Percentiles rank a stretch among this genome's conserved stretches.
These are phyloP conservation scores for Psilocybe mexicana DNA, from an alignment of 1,284 basidiomycete species.

Conservation along the genomic window DNA sequence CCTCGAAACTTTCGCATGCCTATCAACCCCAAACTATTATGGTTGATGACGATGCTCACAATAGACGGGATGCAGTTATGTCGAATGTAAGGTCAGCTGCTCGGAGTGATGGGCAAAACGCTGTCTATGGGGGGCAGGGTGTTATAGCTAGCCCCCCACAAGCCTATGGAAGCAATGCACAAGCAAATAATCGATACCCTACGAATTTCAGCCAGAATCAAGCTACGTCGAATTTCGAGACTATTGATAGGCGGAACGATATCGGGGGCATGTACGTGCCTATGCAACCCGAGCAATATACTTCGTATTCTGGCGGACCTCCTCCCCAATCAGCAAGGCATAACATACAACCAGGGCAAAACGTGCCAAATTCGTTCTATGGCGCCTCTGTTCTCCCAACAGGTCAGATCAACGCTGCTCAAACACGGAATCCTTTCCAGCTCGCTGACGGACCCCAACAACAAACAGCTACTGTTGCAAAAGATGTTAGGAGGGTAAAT, in stretches of 20 bases:
- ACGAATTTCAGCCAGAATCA: constrained; percentile 43
- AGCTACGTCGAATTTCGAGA: constrained; percentile 48
- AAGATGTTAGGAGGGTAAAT: constrained; percentile 63
- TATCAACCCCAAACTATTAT: constrained; percentile 64
- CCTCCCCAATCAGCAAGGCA: constrained; percentile 41
- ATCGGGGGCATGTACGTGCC: constrained; percentile 72
- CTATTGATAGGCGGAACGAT: constrained; percentile 61
- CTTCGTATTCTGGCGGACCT: constrained; percentile 47
- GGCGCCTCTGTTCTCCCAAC: constrained; percentile 57
- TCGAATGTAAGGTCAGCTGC: constrained; percentile 74
- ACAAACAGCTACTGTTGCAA: constrained; percentile 41
- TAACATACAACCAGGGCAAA: constrained; percentile 49
- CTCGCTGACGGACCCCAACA: constrained; percentile 40
- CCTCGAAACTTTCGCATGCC: constrained; percentile 70
- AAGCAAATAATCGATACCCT: constrained; percentile 58
- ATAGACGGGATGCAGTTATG: constrained; percentile 67
- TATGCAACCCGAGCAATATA: constrained; percentile 77
- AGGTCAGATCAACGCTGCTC: constrained; percentile 42
- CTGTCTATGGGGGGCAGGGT: constrained; percentile 46
- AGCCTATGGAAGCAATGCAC: constrained; percentile 56
- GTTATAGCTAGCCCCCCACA: constrained; percentile 74
- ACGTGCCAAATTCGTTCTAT: constrained; percentile 66
- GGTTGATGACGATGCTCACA: constrained; percentile 51
- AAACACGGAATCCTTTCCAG: constrained; percentile 62
- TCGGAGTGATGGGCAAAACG: constrained; percentile 43